Evolutionary conservation across 2,329 filamentous ascomycete species (phyloP), one percentile per base, ranked within the genome.

Genomic region (Apiospora pterosperma): DNA sequence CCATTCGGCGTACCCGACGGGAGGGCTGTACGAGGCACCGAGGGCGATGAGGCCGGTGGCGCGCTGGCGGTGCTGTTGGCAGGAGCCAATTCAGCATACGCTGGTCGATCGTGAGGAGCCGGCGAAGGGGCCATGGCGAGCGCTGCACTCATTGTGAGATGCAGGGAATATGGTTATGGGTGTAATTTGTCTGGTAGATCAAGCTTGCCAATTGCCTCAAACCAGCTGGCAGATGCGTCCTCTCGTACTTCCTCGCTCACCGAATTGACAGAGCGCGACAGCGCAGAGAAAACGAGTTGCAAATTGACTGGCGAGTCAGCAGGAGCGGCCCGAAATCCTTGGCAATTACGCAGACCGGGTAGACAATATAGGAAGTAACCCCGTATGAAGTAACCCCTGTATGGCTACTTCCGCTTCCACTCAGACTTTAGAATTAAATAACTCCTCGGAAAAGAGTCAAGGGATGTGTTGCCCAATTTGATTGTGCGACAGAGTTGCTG

Each of bases 81-180:
- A 82, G 76, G 70, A 84, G 85, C 69, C 82, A 81, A 70, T 62
- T 76, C 75, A 73, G 83, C 78, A 70, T 85, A 86, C n/a, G 83
- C 81, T 42, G 60, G 41, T 75, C 87, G 82, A 76, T 90, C 87
- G 76, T 89, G 87, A 70, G 87, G 87, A 78, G 87, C 87, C 73
- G 87, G 88, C 76, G 88, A 89, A 69, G 87, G 87, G 75, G 85
- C 87, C 88, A 90, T 89, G 73, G 87, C 86, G 75, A 90, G 85
- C 77, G 86, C 87, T 76, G 88, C 83, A 81, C 87, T 90, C 88
- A 90, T 90, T 76, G 72, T 88, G 73, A 69, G 69, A 63, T 38
- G 34, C 36, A 55, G 10, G 21, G n/a, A 39, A 23, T 38, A 6
- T 60, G 58, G n/a, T 60, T 25, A 28, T 60, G 34, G 21, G 14